A percentile compares a stretch with the other conserved stretches of the same genome.
Conservation (phyloP, 2,329 filamentous ascomycete species). For the Cladosporium sp. region DNA sequence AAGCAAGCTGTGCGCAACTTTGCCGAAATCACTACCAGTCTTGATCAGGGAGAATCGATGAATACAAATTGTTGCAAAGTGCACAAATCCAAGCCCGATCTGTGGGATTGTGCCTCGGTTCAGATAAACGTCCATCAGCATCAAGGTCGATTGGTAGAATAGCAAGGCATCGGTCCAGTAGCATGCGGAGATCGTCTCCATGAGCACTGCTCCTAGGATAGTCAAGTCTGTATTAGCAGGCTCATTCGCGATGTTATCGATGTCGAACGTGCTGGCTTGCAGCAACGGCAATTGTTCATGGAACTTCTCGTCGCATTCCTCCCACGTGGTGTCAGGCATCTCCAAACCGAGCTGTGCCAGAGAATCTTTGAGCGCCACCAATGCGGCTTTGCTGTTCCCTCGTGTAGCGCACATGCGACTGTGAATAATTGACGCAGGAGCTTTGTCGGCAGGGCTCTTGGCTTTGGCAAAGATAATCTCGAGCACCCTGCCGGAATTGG, state of each 20-base stretch:
- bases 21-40: slow-evolving; percentile 65
- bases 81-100: slow-evolving; percentile 66
- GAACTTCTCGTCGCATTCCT: slow-evolving; percentile 77
- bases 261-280: slow-evolving; percentile 22
- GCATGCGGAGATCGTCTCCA: slow-evolving; percentile 67
- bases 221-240: slow-evolving; percentile 56
- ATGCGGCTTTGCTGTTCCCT: slow-evolving; percentile 69
- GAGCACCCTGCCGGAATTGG: slow-evolving; percentile 68
- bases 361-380: slow-evolving; percentile 69
- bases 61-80: slow-evolving; percentile 67
- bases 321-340: slow-evolving; percentile 66
- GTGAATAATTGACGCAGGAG: slow-evolving; percentile 78
- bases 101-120: slow-evolving; percentile 66
- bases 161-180: slow-evolving; percentile 72
- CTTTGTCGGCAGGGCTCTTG: slow-evolving; percentile 73
- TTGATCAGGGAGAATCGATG: slow-evolving; percentile 70
- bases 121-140: slow-evolving; percentile 67
- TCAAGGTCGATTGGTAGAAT: slow-evolving; percentile 70
- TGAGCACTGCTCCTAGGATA: slow-evolving; percentile 68
- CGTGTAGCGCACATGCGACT: slow-evolving; percentile 74
- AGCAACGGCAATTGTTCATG: slow-evolving; percentile 43
- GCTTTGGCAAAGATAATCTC: slow-evolving; percentile 69
- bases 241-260: slow-evolving; percentile 36
- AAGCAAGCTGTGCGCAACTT: slow-evolving; percentile 63
- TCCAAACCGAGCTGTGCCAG: slow-evolving; percentile 67